Base-by-base conservation (phyloP, 2,329 filamentous ascomycete species). In the Alternaria gaisen region DNA sequence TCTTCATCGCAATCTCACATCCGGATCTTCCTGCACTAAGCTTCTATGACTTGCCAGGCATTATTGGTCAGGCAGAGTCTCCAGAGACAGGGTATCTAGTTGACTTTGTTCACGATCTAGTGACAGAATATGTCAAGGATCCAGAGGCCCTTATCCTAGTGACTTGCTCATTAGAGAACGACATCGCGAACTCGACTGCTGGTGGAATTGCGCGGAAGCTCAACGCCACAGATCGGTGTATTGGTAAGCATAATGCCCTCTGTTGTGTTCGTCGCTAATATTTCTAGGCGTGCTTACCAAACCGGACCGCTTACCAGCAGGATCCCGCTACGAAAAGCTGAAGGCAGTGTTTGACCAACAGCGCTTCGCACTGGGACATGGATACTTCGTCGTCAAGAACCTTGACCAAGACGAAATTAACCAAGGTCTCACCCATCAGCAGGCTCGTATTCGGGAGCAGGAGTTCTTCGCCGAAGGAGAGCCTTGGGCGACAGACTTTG, bases 11-110 rank as follows among this genome's bases (percentile, higher is more conserved):
- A 53, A 93, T 97, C 26, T 87, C 87, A 0, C 90, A 90, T 0
- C 90, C 91, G 0, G 84, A 83, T 0, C 83, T 94, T 0, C 90
- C 92, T 0, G 88, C 92, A 6, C 75, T 97, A 0, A 92, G 90
- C 0, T 96, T 97, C 69, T 94, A 92, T 62, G 93, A 97, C 62
- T 83, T 97, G 0, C 93, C 93, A 0, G 93, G 93, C 0, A 88
- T 96, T 0, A 94, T 97, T 63, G 87, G 88, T 20, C 90, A 90
- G 8, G 85, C 89, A 0, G 86, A 88, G 2, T 83, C 88, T 8
- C 63, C 43, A 0, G 62, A 61, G 0, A 58, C 63, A 0, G 44
- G 63, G 1, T 69, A 91, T 58, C 81, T 94, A 0, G 90, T 94
- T 12, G 82, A 84, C 0, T 87, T 95, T 0, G 90, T 97, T 0